A percentile compares a stretch with the other conserved stretches of the same genome.
phyloP scores from a whole-genome alignment of 73 alveolate genomes.

The Paramecium bursaria region DNA sequence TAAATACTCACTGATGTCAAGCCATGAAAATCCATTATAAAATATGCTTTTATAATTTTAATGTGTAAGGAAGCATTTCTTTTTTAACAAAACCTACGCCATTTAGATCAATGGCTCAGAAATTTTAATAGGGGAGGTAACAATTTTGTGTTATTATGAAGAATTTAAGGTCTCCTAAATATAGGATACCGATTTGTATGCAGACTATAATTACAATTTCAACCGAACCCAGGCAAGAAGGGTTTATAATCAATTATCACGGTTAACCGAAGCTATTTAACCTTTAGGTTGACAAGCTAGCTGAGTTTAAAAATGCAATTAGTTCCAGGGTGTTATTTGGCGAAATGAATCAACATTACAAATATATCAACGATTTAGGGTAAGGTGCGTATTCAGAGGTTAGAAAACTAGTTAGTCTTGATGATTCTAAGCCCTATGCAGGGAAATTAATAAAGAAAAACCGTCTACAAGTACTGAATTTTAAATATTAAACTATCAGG shows the following conservation, averaged over 20 bases:
- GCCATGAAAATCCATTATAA: no score
- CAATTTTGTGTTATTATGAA: not conserved
- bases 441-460: constrained; percentile 25
- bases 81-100: constrained; percentile 37
- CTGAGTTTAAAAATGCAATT: constrained; percentile 17
- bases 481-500: constrained; percentile 15
- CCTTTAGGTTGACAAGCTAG: not conserved
- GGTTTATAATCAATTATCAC: constrained; percentile 4
- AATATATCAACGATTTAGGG: not conserved
- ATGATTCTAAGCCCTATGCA: constrained; percentile 28
- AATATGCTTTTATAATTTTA: constrained; percentile 42
- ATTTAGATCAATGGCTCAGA: constrained; percentile 28
- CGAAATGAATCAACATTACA: constrained; percentile 44
- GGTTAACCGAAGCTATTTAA: not conserved
- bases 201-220: constrained; percentile 8
- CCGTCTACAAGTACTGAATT: constrained; percentile 2
- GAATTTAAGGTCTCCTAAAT: not conserved
- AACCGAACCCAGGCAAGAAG: not conserved
- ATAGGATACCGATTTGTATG: not conserved
- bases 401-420: not conserved
- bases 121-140: constrained; percentile 45
- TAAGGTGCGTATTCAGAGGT: constrained; percentile 36
- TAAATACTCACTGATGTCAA: no score
- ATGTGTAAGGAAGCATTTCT: constrained; percentile 52
- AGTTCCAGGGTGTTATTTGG: constrained; percentile 26